Evolutionary conservation across 768 basidiomycete species (phyloP).

Genomic region (Russula virescens): DNA sequence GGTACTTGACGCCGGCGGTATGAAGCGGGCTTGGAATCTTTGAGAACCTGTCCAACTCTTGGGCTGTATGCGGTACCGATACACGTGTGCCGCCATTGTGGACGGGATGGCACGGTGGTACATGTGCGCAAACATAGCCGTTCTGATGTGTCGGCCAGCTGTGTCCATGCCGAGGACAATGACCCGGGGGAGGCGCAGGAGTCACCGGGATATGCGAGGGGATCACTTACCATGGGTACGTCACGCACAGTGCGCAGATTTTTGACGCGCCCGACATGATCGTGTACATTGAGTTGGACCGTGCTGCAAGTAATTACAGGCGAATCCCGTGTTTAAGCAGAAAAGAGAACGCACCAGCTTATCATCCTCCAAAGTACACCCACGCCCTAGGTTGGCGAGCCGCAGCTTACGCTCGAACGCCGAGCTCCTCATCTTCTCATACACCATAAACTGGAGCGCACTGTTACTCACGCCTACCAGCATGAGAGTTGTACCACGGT

Average conservation of each 20-base stretch:
- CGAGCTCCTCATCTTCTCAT: constrained; percentile 93
- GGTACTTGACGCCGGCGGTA: constrained; percentile 8
- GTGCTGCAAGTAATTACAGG: background rate
- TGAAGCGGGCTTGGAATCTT: background rate
- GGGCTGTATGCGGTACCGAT: no score
- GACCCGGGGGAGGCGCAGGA: no score
- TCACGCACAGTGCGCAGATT: constrained; percentile 70
- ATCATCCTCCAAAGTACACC: constrained; percentile 69
- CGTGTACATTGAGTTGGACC: constrained; percentile 92
- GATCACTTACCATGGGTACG: constrained; percentile 97
- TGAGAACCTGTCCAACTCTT: no score
- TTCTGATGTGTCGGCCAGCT: constrained; percentile 39
- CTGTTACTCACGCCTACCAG: constrained; percentile 93
- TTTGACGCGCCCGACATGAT: constrained; percentile 91
- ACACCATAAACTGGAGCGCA: constrained; percentile 91
- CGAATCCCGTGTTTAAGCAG: background rate
- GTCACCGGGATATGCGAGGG: constrained; percentile 85
- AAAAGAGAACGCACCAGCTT: constrained; percentile 61
- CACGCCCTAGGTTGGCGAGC: constrained; percentile 52
- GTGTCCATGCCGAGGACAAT: no score
- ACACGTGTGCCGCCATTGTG: no score
- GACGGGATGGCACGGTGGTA: no score
- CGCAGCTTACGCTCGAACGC: constrained; percentile 74
- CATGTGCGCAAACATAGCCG: constrained; percentile 30
- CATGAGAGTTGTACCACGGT: constrained; percentile 82